These are phyloP conservation scores for Lodderomyces pseudojiufengensis DNA, from an alignment of 1,139 yeast genomes.

Conservation along the genomic window DNA sequence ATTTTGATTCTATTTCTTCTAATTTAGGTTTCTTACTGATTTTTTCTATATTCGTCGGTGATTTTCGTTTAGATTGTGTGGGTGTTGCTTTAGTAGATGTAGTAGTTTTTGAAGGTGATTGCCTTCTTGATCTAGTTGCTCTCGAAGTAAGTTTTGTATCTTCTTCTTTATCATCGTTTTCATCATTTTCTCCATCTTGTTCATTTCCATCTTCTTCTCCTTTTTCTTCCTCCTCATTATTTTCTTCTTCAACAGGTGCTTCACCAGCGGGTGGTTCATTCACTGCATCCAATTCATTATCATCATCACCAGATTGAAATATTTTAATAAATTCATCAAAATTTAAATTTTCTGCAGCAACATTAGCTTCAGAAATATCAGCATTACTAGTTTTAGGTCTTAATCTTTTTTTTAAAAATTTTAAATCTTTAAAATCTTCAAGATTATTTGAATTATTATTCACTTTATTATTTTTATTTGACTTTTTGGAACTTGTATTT, in stretches of 20 bases:
- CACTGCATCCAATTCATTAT: slow-evolving; percentile 27
- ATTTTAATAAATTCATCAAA: slow-evolving; percentile 39
- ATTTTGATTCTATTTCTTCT: slow-evolving; percentile 8
- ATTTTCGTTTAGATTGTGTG: slow-evolving; percentile 7
- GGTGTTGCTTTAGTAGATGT: slow-evolving; percentile 1
- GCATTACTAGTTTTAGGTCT: slow-evolving; percentile 11
- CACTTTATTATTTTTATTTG: background rate
- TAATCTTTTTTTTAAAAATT: slow-evolving; percentile 11
- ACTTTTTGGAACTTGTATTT: too few species aligned
- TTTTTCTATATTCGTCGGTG: slow-evolving; percentile 5
- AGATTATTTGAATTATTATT: background rate
- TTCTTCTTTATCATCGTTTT: slow-evolving; percentile 5
- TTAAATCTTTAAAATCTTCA: slow-evolving; percentile 1
- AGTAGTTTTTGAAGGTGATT: background rate
- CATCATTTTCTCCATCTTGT: slow-evolving; percentile 8
- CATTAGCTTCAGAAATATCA: slow-evolving; percentile 28
- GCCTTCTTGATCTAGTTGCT: slow-evolving; percentile 1
- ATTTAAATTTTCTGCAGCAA: slow-evolving; percentile 35
- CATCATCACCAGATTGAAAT: slow-evolving; percentile 28
- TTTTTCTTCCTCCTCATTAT: slow-evolving; percentile 3
- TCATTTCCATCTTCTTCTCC: slow-evolving; percentile 5
- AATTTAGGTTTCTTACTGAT: slow-evolving; percentile 10
- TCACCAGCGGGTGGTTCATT: slow-evolving; percentile 26
- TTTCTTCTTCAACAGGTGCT: slow-evolving; percentile 20
- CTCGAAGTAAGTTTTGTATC: slow-evolving; percentile 9